Evolutionary conservation across 352 stramenopile species (phyloP), one percentile per base, ranked within the genome.

Genomic region (Pseudoperonospora humuli): DNA sequence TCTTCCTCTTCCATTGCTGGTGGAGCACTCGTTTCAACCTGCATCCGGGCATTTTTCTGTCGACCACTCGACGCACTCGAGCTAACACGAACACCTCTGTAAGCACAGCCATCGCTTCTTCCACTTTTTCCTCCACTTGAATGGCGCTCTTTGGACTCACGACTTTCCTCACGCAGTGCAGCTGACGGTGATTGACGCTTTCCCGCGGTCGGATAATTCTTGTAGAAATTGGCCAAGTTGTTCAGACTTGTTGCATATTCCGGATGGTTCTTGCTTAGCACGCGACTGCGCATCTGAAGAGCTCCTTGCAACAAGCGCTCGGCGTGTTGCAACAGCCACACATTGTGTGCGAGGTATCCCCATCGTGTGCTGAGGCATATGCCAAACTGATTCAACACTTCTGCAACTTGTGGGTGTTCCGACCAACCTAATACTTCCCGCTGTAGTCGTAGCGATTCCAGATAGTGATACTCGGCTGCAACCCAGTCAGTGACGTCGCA

Each of bases 171-270:
- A 33, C 56, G 56, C 23, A 43, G 24, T 17, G 45, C 40, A 38
- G 56, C 50, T 15, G 56, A 64, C 9, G 56, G 56, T 14, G 56
- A 57, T 31, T 50, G 50, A 31, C 56, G 56, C 29, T 64, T 64
- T 32, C 56, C 56, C 23, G 50, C 56, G 13, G 56, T 64, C 17
- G 56, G 56, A 9, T 64, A 88, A 45, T 84, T 78, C 41, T 85
- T 85, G 62, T 91, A 91, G 39, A 91, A 91, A 37, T 91, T 91
- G 25, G 74, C 79, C 13, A 91, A 54, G 34, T 88, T 91, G 52
- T 91, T 91, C 26, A 91, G 41, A 45, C 75, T 88, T 7, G 79
- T 86, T 8, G 79, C 79, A 45, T 86, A 91, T 46, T 91, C 79
- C 0, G 76, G 72, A 24, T 91, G 79, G 14, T 70, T 72, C 19